phyloP scores from a whole-genome alignment of 176 grass and related monocot species.

The Carex scoparia region DNA sequence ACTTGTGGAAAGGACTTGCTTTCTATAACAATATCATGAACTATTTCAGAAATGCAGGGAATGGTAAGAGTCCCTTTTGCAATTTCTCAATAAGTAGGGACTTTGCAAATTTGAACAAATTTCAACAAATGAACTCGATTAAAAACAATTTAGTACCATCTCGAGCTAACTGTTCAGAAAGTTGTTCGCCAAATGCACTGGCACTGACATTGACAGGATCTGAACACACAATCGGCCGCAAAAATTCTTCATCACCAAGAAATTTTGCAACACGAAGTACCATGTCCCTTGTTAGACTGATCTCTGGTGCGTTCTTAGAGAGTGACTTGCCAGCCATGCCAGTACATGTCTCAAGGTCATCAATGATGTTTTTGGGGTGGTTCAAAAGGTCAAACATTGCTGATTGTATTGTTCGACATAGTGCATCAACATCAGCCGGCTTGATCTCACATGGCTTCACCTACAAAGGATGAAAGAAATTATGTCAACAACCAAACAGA shows the following conservation, averaged over 20 bases:
- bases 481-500: not conserved
- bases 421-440: constrained; percentile 29
- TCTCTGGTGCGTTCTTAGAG: constrained; percentile 27
- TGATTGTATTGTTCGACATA: constrained; percentile 40
- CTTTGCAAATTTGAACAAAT: not conserved
- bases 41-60: not conserved
- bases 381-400: constrained; percentile 18
- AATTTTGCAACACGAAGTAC: constrained; percentile 23
- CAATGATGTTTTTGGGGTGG: constrained; percentile 26
- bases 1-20: not conserved
- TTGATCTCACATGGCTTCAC: constrained; percentile 38
- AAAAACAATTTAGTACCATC: constrained; percentile 35
- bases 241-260: constrained; percentile 33
- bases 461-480: constrained; percentile 23
- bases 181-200: constrained; percentile 40
- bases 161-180: constrained; percentile 40
- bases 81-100: not conserved
- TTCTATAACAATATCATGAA: not conserved
- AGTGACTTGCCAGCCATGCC: constrained; percentile 3
- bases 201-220: constrained; percentile 7
- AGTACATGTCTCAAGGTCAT: constrained; percentile 39
- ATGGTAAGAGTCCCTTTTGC: not conserved
- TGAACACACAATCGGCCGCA: constrained; percentile 13
- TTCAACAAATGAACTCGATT: not conserved
- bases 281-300: constrained; percentile 41